Base-by-base conservation (phyloP, 805 yeast genomes). In the Candida broadrunensis region DNA sequence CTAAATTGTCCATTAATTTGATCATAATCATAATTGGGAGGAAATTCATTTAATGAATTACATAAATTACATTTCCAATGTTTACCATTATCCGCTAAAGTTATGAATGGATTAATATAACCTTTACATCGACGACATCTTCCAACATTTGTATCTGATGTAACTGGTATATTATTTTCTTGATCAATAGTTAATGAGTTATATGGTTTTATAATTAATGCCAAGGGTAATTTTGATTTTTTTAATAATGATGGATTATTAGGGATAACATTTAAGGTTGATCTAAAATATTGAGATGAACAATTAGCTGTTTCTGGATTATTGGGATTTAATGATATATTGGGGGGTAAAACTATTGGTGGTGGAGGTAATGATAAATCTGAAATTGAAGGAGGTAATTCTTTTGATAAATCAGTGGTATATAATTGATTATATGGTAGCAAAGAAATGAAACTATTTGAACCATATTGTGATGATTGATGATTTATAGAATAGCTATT, bases 81-180 rank as follows among this genome's bases (percentile, higher is more conserved):
- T 61, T 81, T 76, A 38, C 88, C 89, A 48, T 82, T 80, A 52
- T 86, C 88, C 25, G 81, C 71, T 55, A 90, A 82, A 36, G 80
- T 75, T 41, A 85, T 84, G 56, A 87, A 93, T 19, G 98, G 97
- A 60, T 93, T 91, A 71, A 93, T 83, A 68, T 93, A 93, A 16
- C 93, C 78, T 58, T 98, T 85, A 73, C 99, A 93, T 60, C 99
- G 88, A 58, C 97, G 88, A 73, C 99, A 93, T 65, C 98, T 84
- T 37, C 88, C 75, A 49, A 93, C 84, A 30, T 80, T 62, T n/a
- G 89, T 78, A 63, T 93, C 98, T 26, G 73, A 68, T 33, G 87
- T 84, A 24, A 86, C 78, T 2, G 95, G 90, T 15, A 88, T 73
- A 14, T 81, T n/a, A n/a, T n/a, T 76, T 48, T 77, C 85, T 31